Percentiles rank a stretch among this genome's conserved stretches.
phyloP scores from a whole-genome alignment of 768 basidiomycete genomes.

The Scleroderma bovista region DNA sequence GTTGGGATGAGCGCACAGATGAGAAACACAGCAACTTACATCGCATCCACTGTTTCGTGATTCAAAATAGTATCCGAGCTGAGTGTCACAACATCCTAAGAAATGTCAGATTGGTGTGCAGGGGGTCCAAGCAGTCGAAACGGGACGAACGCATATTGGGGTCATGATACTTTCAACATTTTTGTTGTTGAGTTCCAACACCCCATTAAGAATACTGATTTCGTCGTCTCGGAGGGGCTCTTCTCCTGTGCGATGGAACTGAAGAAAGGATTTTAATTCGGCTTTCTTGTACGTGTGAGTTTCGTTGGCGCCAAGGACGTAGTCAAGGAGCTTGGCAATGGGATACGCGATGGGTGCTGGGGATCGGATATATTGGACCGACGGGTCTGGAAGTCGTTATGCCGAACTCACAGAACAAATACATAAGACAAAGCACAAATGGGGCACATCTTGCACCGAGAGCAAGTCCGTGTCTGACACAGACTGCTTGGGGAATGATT shows the following conservation, averaged over 20 bases:
- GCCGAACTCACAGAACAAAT: conserved; percentile 37
- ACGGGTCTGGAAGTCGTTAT: conserved; percentile 1
- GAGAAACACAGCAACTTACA: conserved; percentile 41
- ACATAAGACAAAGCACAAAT: conserved; percentile 71
- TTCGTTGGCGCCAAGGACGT: conserved; percentile 70
- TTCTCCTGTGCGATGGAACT: conserved; percentile 72
- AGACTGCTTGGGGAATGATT: conserved; percentile 69
- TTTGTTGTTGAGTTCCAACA: conserved; percentile 72
- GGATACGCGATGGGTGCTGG: conserved; percentile 75
- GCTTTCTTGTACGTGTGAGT: conserved; percentile 78
- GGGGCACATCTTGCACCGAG: conserved; percentile 78
- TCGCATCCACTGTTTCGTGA: conserved; percentile 67
- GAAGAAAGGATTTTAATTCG: conserved; percentile 71
- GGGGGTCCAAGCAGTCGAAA: conserved; percentile 41
- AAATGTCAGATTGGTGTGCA: conserved; percentile 43
- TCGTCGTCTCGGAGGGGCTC: conserved; percentile 77
- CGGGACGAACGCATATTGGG: conserved; percentile 50
- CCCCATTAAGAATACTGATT: conserved; percentile 75
- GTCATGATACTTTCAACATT: conserved; percentile 80
- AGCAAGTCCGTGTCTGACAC: conserved; percentile 70
- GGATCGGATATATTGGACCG: neutral
- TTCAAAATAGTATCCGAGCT: conserved; percentile 75
- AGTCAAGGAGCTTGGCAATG: conserved; percentile 69
- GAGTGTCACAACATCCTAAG: conserved; percentile 77
- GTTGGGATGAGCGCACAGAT: conserved; percentile 1